Base-by-base conservation (phyloP, 2,329 filamentous ascomycete genomes). In the Pseudogymnoascus sp. region DNA sequence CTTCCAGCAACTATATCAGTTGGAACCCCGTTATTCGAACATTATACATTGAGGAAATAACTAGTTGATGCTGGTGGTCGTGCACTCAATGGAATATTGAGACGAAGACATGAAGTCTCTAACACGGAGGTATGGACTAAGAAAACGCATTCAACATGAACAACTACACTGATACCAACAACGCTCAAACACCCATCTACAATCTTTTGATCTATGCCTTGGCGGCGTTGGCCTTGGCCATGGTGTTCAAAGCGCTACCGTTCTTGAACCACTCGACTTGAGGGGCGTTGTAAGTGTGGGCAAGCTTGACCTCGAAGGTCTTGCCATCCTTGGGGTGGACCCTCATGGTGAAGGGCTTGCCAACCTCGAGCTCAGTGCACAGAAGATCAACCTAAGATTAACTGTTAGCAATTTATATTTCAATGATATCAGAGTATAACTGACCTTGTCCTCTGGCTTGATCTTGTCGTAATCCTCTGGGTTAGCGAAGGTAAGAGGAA, bases 231-330 rank as follows among this genome's bases (percentile, higher is more conserved):
- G 70, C 68, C 86, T 95, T 96, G 70, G 93, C 93, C 93, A 99
- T 99, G 72, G 93, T 97, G 87, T 99, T 99, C 70, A 99, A 84
- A 63, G 95, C 95, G 74, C 88, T 93, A 70, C 95, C 95, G 78
- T 97, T 96, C 85, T 92, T 93, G 86, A 99, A 99, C 95, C 95
- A 99, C 81, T 97, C 89, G 68, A 99, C 89, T 83, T 99, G 95
- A 71, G 90, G 86, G 77, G 91, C 91, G 84, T 99, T 99, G 88
- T 96, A 99, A 69, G 95, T 99, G 82, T 99, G 95, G 70, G 84
- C 84, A 71, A 99, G 87, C 79, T 90, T 83, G 71, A 96, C 75
- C 68, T 97, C 89, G 78, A 91, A 97, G 26, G 87, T 64, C 77
- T 86, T 77, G 73, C 93, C 93, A 71, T 95, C 85, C 81, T 91